phyloP scores from a whole-genome alignment of 352 stramenopile genomes.

The Globisporangium cystogenes region DNA sequence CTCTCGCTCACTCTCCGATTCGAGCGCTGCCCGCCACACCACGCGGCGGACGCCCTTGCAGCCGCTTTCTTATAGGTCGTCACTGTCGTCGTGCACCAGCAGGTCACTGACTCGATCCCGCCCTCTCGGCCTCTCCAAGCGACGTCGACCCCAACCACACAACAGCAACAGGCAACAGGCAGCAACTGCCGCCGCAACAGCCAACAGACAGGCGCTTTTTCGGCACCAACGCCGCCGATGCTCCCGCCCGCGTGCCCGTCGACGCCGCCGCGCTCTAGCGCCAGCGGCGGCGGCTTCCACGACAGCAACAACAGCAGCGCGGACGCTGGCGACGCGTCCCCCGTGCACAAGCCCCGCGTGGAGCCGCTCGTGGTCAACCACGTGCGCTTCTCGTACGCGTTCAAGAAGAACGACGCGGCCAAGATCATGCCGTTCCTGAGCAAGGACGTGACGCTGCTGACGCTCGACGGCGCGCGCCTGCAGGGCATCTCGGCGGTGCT shows the following conservation, averaged over 20 bases:
- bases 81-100: too few species aligned
- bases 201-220: too few species aligned
- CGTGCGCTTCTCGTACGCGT: conserved; percentile 52
- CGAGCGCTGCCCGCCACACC: too few species aligned
- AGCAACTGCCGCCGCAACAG: not conserved
- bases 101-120: too few species aligned
- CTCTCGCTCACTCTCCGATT: too few species aligned
- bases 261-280: not conserved
- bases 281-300: not conserved
- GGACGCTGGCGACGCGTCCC: not conserved
- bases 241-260: conserved; percentile 6
- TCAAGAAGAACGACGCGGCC: conserved; percentile 71
- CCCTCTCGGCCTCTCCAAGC: too few species aligned
- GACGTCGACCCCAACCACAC: too few species aligned
- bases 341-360: conserved; percentile 14
- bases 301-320: conserved; percentile 3
- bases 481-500: conserved; percentile 61
- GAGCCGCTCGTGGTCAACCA: conserved; percentile 56
- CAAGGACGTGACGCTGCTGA: conserved; percentile 47
- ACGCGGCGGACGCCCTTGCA: too few species aligned
- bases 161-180: too few species aligned
- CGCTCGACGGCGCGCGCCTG: conserved; percentile 35
- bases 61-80: too few species aligned
- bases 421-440: conserved; percentile 60
- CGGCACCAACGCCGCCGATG: too few species aligned